Percentiles rank a stretch among this genome's conserved stretches.
These are phyloP conservation scores for Lippia alba DNA, from an alignment of 305 asterid species.

Conservation along the genomic window DNA sequence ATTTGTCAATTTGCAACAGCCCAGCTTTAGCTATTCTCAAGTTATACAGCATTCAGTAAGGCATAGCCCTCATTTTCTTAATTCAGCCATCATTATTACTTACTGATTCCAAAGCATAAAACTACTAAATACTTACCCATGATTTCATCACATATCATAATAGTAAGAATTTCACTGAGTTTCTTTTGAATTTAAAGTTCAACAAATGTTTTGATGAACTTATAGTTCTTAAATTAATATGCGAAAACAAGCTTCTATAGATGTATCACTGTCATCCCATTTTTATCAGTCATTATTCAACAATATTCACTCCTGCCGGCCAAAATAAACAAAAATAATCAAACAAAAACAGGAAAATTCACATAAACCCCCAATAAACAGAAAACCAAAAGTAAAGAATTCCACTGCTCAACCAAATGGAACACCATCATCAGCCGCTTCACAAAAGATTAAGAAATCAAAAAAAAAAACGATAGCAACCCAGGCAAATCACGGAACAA, in stretches of 20 bases:
- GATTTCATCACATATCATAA: not conserved
- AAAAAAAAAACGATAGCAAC: not conserved
- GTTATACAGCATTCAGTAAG: too few relatives aligned
- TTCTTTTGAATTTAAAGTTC: not conserved
- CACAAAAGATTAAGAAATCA: not conserved
- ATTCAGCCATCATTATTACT: not conserved
- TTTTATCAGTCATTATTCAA: not conserved
- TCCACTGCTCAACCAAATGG: not conserved
- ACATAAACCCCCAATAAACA: not conserved
- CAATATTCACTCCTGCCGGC: slow-evolving; percentile 17
- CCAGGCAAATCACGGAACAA: slow-evolving; percentile 25
- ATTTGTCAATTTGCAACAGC: too few relatives aligned
- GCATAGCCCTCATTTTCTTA: too few relatives aligned
- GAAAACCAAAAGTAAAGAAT: not conserved
- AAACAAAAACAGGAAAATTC: slow-evolving; percentile 1
- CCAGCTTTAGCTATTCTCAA: too few relatives aligned
- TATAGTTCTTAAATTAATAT: not conserved
- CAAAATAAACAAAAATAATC: slow-evolving; percentile 13
- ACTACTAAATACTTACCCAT: too few relatives aligned
- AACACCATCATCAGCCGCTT: slow-evolving; percentile 4
- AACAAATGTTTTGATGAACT: slow-evolving; percentile 1
- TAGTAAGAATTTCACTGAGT: not conserved
- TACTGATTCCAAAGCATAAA: not conserved
- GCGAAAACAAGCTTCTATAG: not conserved
- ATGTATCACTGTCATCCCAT: slow-evolving; percentile 1